phyloP scores from a whole-genome alignment of 495 filamentous ascomycete genomes.

The Tuber microsphaerosporum region DNA sequence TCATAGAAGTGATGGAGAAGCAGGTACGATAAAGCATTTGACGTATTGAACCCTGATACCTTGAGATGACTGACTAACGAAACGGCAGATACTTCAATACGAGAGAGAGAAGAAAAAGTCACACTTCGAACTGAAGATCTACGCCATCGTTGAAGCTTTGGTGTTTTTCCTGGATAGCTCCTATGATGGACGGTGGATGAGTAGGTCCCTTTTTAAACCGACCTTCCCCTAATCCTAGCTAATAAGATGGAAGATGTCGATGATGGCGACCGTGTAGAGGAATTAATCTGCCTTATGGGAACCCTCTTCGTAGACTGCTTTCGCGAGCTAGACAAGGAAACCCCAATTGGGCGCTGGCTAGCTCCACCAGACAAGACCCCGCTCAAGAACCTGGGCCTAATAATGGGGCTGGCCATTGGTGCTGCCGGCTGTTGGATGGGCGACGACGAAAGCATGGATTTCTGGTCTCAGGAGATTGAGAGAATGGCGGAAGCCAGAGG shows the following conservation, averaged over 20 bases:
- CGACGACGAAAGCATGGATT: neutral
- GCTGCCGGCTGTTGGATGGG: slow-evolving; percentile 1
- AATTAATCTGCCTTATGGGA: slow-evolving; percentile 8
- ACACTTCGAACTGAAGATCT: slow-evolving; percentile 9
- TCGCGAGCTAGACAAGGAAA: slow-evolving; percentile 5
- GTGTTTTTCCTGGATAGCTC: slow-evolving; percentile 13
- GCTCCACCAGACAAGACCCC: slow-evolving; percentile 4
- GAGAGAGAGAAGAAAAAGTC: slow-evolving; percentile 8
- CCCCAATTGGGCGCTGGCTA: neutral
- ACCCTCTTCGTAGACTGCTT: slow-evolving; percentile 14
- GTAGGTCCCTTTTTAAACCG: neutral
- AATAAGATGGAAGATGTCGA: slow-evolving; percentile 13
- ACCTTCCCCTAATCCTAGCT: neutral
- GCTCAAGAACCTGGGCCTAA: slow-evolving; percentile 11
- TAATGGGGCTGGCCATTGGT: slow-evolving; percentile 15
- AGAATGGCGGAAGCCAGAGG: slow-evolving; percentile 10
- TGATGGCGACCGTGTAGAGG: slow-evolving; percentile 8
- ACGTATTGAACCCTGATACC: neutral
- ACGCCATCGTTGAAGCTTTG: slow-evolving; percentile 14
- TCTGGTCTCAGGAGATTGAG: slow-evolving; percentile 11
- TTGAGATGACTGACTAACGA: neutral
- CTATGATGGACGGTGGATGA: slow-evolving; percentile 9
- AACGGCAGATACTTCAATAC: slow-evolving; percentile 12
- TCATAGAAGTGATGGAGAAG: slow-evolving; percentile 17
- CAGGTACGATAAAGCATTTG: slow-evolving; percentile 3